A percentile compares a stretch with the other conserved stretches of the same genome.
Conservation (phyloP, 345 rosid genomes). For the Acer campestre region DNA sequence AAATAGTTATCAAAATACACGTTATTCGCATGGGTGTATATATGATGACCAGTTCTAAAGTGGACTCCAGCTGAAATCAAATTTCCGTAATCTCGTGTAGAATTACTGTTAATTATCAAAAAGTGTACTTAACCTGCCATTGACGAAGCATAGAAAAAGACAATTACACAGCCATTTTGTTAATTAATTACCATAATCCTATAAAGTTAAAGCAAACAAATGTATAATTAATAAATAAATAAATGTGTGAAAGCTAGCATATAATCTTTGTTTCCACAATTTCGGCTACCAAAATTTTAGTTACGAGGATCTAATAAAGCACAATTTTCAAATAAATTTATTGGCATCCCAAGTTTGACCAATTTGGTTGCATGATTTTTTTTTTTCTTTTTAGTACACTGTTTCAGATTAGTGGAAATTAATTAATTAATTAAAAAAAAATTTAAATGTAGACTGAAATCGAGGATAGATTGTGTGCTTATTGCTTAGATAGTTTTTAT, state of each 20-base stretch:
- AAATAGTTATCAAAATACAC: neutral
- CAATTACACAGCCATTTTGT: neutral
- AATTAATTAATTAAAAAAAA: no score
- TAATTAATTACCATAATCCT: neutral
- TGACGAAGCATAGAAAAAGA: neutral
- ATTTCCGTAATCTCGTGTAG: neutral
- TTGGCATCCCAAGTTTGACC: slow-evolving; percentile 23
- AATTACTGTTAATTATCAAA: neutral
- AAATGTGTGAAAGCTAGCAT: neutral
- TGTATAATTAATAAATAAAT: neutral
- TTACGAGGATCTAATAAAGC: neutral
- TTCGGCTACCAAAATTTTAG: slow-evolving; percentile 14
- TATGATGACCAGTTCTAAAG: neutral
- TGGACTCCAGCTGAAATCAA: slow-evolving; percentile 14
- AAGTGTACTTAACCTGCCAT: neutral
- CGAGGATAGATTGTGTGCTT: neutral
- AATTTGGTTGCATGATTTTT: neutral
- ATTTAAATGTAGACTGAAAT: neutral
- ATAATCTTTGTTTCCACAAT: slow-evolving; percentile 25
- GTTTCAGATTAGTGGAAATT: neutral
- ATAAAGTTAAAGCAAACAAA: neutral
- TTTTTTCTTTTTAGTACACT: neutral
- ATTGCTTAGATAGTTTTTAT: no score
- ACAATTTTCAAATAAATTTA: neutral
- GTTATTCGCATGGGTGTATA: slow-evolving; percentile 7